Evolutionary conservation across 2,329 filamentous ascomycete species (phyloP).

Genomic region (Blastomyces percursus): DNA sequence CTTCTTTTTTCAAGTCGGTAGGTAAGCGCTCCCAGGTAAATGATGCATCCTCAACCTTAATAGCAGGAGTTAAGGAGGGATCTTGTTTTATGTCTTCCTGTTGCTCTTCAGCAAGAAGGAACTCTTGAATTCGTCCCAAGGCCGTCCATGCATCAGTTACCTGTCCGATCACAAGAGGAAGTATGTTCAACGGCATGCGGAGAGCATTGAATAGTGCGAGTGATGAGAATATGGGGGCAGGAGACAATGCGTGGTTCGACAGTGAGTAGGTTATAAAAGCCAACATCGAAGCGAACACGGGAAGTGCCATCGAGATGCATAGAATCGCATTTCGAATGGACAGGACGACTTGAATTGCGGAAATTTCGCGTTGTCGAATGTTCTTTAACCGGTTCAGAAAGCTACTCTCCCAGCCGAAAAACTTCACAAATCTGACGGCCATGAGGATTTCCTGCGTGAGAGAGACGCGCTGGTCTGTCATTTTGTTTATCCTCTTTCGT

Average conservation of each 20-base stretch:
- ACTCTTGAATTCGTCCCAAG: constrained; percentile 74
- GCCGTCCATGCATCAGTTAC: constrained; percentile 83
- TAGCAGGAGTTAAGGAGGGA: constrained; percentile 42
- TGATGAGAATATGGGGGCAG: constrained; percentile 81
- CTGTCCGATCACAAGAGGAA: constrained; percentile 80
- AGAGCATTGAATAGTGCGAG: constrained; percentile 87
- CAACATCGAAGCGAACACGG: constrained; percentile 90
- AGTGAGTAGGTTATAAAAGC: constrained; percentile 71
- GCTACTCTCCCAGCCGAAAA: constrained; percentile 86
- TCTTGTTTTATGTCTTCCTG: constrained; percentile 57
- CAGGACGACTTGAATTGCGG: constrained; percentile 71
- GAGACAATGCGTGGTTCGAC: constrained; percentile 55
- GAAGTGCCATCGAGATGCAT: constrained; percentile 69
- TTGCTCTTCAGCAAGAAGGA: constrained; percentile 74
- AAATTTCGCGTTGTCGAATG: constrained; percentile 66
- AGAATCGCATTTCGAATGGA: constrained; percentile 77
- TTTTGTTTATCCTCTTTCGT: constrained; percentile 73
- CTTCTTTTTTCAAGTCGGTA: constrained; percentile 14
- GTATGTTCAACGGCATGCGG: constrained; percentile 75
- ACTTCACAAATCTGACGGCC: constrained; percentile 90
- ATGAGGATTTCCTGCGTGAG: constrained; percentile 87
- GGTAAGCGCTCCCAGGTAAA: constrained; percentile 71
- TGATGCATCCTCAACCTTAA: constrained; percentile 59
- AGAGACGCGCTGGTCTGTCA: constrained; percentile 84
- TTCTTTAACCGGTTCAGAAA: constrained; percentile 67